Evolutionary conservation across 805 yeast genomes (phyloP), one percentile per base, ranked within the genome.

Genomic region (Myxozyma melibiosi): DNA sequence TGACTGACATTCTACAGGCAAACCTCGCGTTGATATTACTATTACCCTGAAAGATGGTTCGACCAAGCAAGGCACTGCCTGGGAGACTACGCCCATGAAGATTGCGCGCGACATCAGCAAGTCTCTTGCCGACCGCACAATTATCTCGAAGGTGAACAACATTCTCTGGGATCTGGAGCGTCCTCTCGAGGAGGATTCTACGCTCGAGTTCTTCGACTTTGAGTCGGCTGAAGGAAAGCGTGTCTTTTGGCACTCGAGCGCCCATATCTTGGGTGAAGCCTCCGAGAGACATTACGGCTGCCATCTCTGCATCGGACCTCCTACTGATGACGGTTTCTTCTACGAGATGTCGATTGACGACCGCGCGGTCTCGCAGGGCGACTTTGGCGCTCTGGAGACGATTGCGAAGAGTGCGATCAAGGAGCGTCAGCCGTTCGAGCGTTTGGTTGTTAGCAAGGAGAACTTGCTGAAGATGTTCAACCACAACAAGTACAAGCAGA

Each of bases 181-280:
- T 76, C 97, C 97, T 25, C 78, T 94, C 51, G 99, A 94, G 75
- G 86, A 82, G 59, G 78, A 81, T 58, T 72, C 76, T 25, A 72
- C 69, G 51, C 77, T 94, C 62, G 94, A 90, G 72, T 85, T 90
- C 68, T 82, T 90, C 71, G 97, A 91, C 71, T 94, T 94, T 68
- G 96, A 90, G 38, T 80, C 89, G 60, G 88, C 88, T n/a, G 97
- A 91, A 70, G 62, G 63, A 13, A 89, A 86, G 72, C 84, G 84
- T 64, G 98, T 92, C 34, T 94, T 94, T 77, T 94, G 99, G 99
- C 99, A 94, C 74, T 94, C 99, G 2, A 87, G 96, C 65, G 99
- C 99, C 51, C 99, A 94, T 76, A 92, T 94, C 53, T 78, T 94
- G 67, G 99, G 99, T 76, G 99, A 94, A 78, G 92, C 97, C 47